phyloP scores from a whole-genome alignment of 345 rosid genomes.

The Cochlearia excelsa region DNA sequence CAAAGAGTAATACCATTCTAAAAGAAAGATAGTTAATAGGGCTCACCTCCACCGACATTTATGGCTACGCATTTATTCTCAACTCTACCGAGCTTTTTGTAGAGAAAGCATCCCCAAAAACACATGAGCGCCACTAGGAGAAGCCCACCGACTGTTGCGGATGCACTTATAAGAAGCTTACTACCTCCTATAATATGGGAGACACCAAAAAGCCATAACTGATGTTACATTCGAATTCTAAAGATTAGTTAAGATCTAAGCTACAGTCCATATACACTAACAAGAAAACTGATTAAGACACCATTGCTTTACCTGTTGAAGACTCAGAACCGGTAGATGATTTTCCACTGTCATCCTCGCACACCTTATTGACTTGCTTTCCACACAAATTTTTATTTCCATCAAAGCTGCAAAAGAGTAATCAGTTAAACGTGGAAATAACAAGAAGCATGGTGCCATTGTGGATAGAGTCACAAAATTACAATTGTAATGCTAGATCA shows the following conservation, averaged over 20 bases:
- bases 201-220: constrained; percentile 16
- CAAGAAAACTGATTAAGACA: constrained; percentile 8
- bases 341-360: constrained; percentile 51
- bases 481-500: constrained; percentile 9
- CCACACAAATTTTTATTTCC: constrained; percentile 89
- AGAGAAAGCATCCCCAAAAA: constrained; percentile 98
- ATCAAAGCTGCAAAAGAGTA: constrained; percentile 50
- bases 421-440: constrained; percentile 14
- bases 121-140: constrained; percentile 99
- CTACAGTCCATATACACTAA: constrained; percentile 10
- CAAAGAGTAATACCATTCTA: not conserved
- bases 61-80: constrained; percentile 68
- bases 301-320: constrained; percentile 50
- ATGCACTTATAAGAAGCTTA: constrained; percentile 80
- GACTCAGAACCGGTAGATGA: constrained; percentile 36
- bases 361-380: constrained; percentile 58
- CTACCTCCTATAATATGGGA: constrained; percentile 53
- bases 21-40: constrained; percentile 23
- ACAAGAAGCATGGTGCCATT: constrained; percentile 8
- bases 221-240: constrained; percentile 17
- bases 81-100: constrained; percentile 89
- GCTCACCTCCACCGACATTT: constrained; percentile 86
- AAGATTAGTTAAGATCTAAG: constrained; percentile 12
- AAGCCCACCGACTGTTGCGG: constrained; percentile 91
- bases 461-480: constrained; percentile 6